These are phyloP conservation scores for Phytopythium boreale DNA, from an alignment of 352 stramenopile species.

Conservation along the genomic window DNA sequence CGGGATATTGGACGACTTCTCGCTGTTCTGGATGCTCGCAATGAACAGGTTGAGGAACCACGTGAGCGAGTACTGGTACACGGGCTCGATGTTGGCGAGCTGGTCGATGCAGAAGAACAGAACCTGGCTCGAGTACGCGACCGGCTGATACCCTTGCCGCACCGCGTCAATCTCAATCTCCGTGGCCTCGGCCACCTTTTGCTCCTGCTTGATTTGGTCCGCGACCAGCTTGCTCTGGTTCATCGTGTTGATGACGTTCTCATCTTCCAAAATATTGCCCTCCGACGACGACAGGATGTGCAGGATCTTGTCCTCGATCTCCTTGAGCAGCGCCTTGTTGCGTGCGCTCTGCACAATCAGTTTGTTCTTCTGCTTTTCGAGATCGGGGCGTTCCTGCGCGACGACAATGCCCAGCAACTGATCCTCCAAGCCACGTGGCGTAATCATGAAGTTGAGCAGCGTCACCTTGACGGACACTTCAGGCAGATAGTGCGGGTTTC, in stretches of 20 bases:
- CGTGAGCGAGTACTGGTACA: slow-evolving; percentile 92
- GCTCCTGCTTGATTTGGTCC: slow-evolving; percentile 93
- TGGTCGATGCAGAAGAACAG: slow-evolving; percentile 95
- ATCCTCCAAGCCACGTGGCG: slow-evolving; percentile 89
- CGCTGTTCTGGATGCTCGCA: slow-evolving; percentile 85
- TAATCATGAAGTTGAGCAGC: slow-evolving; percentile 96
- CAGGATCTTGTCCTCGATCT: slow-evolving; percentile 94
- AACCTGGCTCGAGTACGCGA: slow-evolving; percentile 89
- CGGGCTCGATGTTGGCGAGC: slow-evolving; percentile 92
- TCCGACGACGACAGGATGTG: slow-evolving; percentile 89
- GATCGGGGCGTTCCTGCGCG: slow-evolving; percentile 87
- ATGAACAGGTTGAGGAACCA: slow-evolving; percentile 94
- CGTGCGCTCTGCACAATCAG: slow-evolving; percentile 90
- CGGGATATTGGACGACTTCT: slow-evolving; percentile 67
- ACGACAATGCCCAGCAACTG: slow-evolving; percentile 93
- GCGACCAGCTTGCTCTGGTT: slow-evolving; percentile 89
- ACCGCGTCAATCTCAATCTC: slow-evolving; percentile 91
- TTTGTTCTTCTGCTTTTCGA: slow-evolving; percentile 93
- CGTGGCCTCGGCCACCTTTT: slow-evolving; percentile 87
- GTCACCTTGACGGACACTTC: slow-evolving; percentile 93
- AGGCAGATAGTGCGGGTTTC: slow-evolving; percentile 92
- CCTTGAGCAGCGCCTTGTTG: slow-evolving; percentile 91
- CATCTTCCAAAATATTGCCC: slow-evolving; percentile 93
- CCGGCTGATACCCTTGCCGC: slow-evolving; percentile 84
- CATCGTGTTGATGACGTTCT: slow-evolving; percentile 92